phyloP scores from a whole-genome alignment of 139 green algal species.

The Chlorella sorokiniana region DNA sequence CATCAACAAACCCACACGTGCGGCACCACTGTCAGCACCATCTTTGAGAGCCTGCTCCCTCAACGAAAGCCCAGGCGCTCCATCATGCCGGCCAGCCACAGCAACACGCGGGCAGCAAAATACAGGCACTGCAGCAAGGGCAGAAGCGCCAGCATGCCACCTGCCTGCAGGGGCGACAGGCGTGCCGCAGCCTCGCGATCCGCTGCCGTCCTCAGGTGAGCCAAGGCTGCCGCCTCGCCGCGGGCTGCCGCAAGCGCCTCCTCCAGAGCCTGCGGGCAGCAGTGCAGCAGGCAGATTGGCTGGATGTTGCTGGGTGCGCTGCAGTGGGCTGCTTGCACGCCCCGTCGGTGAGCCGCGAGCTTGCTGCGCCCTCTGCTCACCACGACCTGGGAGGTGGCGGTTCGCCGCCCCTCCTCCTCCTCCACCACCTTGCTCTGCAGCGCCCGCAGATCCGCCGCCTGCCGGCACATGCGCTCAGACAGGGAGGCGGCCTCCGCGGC shows the following conservation, averaged over 20 bases:
- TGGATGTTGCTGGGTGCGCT: too few species aligned
- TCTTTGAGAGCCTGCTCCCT: too few species aligned
- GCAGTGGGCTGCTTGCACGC: too few species aligned
- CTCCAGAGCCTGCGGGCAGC: conserved; percentile 16
- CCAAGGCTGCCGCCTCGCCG: conserved; percentile 2
- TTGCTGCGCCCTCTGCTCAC: not conserved
- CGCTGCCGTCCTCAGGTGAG: not conserved
- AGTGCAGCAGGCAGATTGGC: not conserved
- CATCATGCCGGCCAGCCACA: conserved; percentile 6
- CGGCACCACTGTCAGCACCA: not conserved
- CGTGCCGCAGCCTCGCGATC: not conserved
- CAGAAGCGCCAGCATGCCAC: conserved; percentile 1
- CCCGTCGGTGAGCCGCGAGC: not conserved
- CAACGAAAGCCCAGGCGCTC: not conserved
- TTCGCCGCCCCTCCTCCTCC: conserved; percentile 11
- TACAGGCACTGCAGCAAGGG: conserved; percentile 21
- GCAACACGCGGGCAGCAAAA: not conserved
- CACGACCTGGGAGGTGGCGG: conserved; percentile 4
- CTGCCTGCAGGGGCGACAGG: conserved; percentile 13
- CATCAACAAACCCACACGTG: not conserved
- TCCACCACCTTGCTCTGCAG: not conserved
- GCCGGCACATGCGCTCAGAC: not conserved
- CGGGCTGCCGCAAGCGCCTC: conserved; percentile 3
- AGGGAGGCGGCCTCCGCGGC: not conserved
- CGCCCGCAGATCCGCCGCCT: not conserved